Evolutionary conservation across 257 asterid species (phyloP), one percentile per base, ranked within the genome.

Genomic region (Paulownia fortunei): DNA sequence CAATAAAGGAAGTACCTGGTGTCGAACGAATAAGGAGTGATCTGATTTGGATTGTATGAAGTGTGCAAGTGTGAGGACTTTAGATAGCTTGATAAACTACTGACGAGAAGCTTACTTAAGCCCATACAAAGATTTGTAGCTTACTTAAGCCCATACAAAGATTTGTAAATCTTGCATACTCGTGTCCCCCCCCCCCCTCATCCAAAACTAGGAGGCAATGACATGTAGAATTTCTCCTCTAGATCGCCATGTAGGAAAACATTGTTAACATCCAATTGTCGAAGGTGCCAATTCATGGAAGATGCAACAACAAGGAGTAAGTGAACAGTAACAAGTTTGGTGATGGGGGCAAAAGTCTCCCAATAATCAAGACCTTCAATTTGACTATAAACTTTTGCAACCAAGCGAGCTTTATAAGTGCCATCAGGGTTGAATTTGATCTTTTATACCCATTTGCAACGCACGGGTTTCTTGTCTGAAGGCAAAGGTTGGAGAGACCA

Each of bases 281-380:
- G 52, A 39, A 65, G 27, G 16, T 65, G 16, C 72, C 72, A 65
- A n/a, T n/a, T n/a, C n/a, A n/a, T n/a, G n/a, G n/a, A n/a, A n/a
- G n/a, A n/a, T n/a, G n/a, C n/a, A n/a, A n/a, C n/a, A n/a, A n/a
- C n/a, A n/a, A n/a, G n/a, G n/a, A n/a, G n/a, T n/a, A n/a, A n/a
- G n/a, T n/a, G n/a, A n/a, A n/a, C n/a, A n/a, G n/a, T n/a, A n/a
- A n/a, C n/a, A n/a, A n/a, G n/a, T n/a, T n/a, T n/a, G n/a, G n/a
- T n/a, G n/a, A n/a, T n/a, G n/a, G n/a, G n/a, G n/a, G n/a, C n/a
- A n/a, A n/a, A n/a, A n/a, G n/a, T n/a, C n/a, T n/a, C n/a, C n/a
- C n/a, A n/a, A n/a, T n/a, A n/a, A n/a, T n/a, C n/a, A n/a, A n/a
- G n/a, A n/a, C n/a, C n/a, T n/a, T n/a, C n/a, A n/a, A n/a, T n/a